Evolutionary conservation across 192 early-diverging fungal species (phyloP), one percentile per base, ranked within the genome.

Genomic region (Coemansia furcata): DNA sequence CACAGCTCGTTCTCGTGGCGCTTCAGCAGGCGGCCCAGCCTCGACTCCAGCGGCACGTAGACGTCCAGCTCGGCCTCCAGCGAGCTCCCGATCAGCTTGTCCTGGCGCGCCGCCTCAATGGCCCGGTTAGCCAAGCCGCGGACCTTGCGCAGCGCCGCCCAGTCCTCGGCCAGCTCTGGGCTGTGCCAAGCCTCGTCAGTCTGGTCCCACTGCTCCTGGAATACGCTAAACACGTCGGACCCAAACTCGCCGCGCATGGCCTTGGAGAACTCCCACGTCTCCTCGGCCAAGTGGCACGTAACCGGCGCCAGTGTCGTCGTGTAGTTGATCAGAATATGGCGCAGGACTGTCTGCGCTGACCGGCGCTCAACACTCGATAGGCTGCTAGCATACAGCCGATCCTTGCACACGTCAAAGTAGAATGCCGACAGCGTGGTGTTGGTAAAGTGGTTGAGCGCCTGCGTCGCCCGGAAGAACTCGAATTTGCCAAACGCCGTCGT

Each of bases 321-420:
- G 71, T 92, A 92, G 38, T 85, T 74, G 17, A 85, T 83, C 19
- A 93, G 69, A 23, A 87, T 85, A 50, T 90, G 84, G 64, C 84
- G 88, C 17, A 92, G 70, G 17, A 86, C 87, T 0, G 88, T 86
- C 66, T 90, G 90, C 37, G 87, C 85, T 17, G 84, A 87, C n/a
- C 83, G 80, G 57, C 92, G 85, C 40, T 76, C 59, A 0, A 66
- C 9, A 39, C 84, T 73, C 21, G 68, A 49, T 19, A 63, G 33
- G 21, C 71, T 49, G 47, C 88, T 83, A 23, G 87, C 88, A 49
- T 93, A 93, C 4, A 93, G 79, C 35, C 88, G 80, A 66, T 93
- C 92, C 74, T 93, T 93, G 72, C 90, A 85, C 4, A 89, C 81
- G 58, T 93, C 91, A 85, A 92, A 88, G 77, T 93, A 93, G 62